Conservation (phyloP, 805 yeast genomes). For the Huiozyma naganishii region DNA sequence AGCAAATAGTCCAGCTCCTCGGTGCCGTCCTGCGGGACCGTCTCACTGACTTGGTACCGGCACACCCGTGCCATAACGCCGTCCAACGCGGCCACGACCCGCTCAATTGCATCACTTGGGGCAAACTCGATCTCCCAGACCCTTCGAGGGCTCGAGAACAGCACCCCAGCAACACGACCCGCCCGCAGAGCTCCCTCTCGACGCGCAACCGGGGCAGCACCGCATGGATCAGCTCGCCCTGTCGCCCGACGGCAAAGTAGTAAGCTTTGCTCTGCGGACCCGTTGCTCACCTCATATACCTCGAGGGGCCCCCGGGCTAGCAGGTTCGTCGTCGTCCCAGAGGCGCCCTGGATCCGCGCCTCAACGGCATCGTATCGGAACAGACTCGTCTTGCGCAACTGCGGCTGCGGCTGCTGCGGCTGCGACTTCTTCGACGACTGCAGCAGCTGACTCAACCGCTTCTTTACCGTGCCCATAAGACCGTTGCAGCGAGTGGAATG, state of each 20-base stretch:
- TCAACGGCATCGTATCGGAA: constrained; percentile 19
- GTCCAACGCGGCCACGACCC: constrained; percentile 19
- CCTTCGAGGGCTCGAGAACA: constrained; percentile 64
- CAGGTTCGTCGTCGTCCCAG: constrained; percentile 3
- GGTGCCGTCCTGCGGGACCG: background rate
- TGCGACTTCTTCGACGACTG: no score
- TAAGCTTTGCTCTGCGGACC: constrained; percentile 9
- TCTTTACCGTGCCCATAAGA: no score
- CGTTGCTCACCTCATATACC: constrained; percentile 16
- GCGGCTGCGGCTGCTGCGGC: no score
- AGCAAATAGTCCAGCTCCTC: constrained; percentile 18
- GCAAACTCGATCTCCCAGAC: constrained; percentile 50
- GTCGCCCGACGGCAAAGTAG: constrained; percentile 25
- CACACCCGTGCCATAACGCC: constrained; percentile 21
- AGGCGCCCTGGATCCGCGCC: constrained; percentile 6
- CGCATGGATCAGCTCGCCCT: constrained; percentile 48
- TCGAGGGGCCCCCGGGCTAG: constrained; percentile 23
- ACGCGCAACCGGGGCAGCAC: constrained; percentile 54
- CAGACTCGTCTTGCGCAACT: constrained; percentile 2
- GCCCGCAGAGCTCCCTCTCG: constrained; percentile 32
- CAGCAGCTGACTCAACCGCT: no score
- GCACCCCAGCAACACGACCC: constrained; percentile 38
- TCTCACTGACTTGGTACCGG: constrained; percentile 3
- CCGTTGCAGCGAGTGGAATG: no score
- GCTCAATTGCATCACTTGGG: background rate